phyloP scores from a whole-genome alignment of 805 yeast genomes.

The Teunomyces gatunensis region DNA sequence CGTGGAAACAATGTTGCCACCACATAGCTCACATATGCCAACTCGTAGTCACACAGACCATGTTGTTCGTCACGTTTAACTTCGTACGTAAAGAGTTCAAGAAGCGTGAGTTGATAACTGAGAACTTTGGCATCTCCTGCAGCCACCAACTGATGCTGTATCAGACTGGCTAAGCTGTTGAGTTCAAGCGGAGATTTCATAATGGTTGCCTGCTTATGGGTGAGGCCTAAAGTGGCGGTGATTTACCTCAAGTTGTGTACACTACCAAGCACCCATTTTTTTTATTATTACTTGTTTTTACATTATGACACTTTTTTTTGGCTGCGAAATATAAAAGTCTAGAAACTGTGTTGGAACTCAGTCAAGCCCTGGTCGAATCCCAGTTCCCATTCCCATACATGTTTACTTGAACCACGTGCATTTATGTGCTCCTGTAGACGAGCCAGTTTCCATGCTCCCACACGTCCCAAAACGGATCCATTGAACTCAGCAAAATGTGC shows the following conservation, averaged over 20 bases:
- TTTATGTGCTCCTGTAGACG: constrained; percentile 61
- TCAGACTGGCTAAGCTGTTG: constrained; percentile 1
- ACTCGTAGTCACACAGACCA: constrained; percentile 38
- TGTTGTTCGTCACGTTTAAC: constrained; percentile 21
- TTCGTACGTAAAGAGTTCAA: constrained; percentile 36
- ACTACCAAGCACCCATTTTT: not conserved
- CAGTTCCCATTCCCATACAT: constrained; percentile 87
- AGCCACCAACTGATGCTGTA: not conserved
- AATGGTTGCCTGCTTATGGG: too few relatives aligned
- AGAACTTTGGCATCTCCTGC: constrained; percentile 16
- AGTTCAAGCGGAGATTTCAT: constrained; percentile 3
- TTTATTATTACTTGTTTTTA: not conserved
- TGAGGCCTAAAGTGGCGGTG: too few relatives aligned
- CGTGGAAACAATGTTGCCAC: constrained; percentile 11
- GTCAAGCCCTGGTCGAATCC: constrained; percentile 69
- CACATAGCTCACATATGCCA: constrained; percentile 29
- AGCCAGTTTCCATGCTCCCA: constrained; percentile 62
- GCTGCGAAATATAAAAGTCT: not conserved
- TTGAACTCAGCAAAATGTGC: constrained; percentile 64
- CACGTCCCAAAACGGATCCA: constrained; percentile 72
- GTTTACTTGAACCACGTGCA: constrained; percentile 52
- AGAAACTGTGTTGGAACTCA: constrained; percentile 25
- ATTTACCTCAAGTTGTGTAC: not conserved
- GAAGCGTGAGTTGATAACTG: constrained; percentile 26
- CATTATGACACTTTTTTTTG: not conserved